Evolutionary conservation across 2,329 filamentous ascomycete genomes (phyloP), one percentile per base, ranked within the genome.

Genomic region (Chlorencoelia australis): DNA sequence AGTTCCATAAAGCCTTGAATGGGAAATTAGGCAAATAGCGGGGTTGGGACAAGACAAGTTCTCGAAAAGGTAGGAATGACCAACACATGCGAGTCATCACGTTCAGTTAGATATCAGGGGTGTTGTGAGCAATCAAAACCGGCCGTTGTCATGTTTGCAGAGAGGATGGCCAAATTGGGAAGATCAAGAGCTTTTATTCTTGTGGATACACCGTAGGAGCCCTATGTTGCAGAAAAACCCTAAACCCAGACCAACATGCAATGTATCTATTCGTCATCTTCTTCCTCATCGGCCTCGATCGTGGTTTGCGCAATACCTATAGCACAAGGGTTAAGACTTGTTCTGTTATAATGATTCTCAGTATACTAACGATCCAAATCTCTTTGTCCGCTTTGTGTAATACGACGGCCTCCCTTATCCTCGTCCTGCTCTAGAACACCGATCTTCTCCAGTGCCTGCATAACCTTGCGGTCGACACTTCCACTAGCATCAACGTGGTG

Each of bases 381-480:
- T 75, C 91, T 85, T 79, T 95, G 88, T 63, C 91, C 91, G 61
- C 79, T 79, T 76, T 96, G 87, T 59, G 91, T 96, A 71, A 98
- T 96, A 67, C 91, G 81, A 63, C 91, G 85, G 61, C 91, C 91
- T 68, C 91, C 91, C 79, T 94, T 94, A 55, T 96, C 89, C 77
- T 95, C 89, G 59, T 95, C 89, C 62, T 83, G 73, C 82, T 98
- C 91, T 48, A 98, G 73, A 57, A 98, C 88, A 67, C 89, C 88
- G 59, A 98, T 95, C 83, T 96, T 95, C 83, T 95, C 91, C 42
- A 98, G 83, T 46, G 88, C 74, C 77, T 98, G 91, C 66, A 95
- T 72, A 64, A 94, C 75, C 77, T 95, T 95, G 68, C 91, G 87
- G 77, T 98, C 91, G 56, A 98, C 88, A 62, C 79, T 80, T 65